Percentiles rank a stretch among this genome's conserved stretches.
phyloP scores from a whole-genome alignment of 331 rosid genomes.

The Prunus yedoensis region DNA sequence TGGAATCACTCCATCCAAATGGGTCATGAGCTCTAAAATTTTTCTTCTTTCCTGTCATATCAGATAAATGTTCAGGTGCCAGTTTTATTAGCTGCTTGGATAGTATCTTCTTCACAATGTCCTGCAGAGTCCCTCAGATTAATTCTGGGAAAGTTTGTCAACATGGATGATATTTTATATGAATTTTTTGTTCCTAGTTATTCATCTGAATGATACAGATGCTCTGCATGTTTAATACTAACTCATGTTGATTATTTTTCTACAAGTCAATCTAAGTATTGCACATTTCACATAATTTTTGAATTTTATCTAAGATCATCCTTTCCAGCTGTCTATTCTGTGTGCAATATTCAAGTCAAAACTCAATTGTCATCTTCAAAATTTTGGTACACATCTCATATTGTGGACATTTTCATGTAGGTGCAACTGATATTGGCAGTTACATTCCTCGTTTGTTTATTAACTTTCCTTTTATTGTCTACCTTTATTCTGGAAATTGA shows the following conservation, averaged over 20 bases:
- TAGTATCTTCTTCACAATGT: background rate
- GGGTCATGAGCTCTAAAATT: background rate
- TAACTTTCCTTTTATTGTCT: background rate
- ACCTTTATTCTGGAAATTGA: background rate
- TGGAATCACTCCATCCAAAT: too few species aligned
- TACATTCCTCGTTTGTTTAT: background rate
- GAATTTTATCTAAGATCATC: background rate
- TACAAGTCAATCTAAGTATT: background rate
- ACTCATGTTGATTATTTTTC: background rate
- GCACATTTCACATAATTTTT: background rate
- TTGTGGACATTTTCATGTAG: background rate
- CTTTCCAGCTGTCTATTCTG: background rate
- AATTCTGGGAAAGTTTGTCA: background rate
- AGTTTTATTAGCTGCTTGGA: too few species aligned
- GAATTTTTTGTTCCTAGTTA: background rate
- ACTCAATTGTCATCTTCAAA: background rate
- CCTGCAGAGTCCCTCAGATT: background rate
- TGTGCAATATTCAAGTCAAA: background rate
- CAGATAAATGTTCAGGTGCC: background rate
- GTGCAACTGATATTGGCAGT: background rate
- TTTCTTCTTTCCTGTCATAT: background rate
- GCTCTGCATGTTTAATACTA: background rate
- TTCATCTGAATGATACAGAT: background rate
- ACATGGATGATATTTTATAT: background rate
- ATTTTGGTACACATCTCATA: background rate